phyloP scores from a whole-genome alignment of 345 rosid genomes.

The Rhodomyrtus tomentosa region DNA sequence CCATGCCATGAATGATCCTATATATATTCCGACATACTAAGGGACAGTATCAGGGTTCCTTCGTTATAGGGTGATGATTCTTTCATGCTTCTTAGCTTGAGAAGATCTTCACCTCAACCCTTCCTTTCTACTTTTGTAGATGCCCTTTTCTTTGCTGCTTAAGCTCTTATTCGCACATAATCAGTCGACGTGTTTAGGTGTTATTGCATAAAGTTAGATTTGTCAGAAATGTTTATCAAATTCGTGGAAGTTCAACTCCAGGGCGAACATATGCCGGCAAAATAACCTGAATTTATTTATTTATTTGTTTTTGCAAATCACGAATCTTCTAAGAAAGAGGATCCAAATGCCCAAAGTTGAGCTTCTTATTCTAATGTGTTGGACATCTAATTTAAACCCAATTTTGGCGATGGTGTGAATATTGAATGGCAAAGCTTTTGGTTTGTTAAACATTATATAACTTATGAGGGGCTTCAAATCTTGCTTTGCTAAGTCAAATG shows the following conservation, averaged over 20 bases:
- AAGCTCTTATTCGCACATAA: background rate
- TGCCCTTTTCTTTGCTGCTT: background rate
- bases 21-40: background rate
- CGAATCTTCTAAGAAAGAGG: background rate
- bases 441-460: background rate
- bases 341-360: background rate
- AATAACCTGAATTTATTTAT: background rate
- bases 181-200: background rate
- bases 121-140: background rate
- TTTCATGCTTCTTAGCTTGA: background rate
- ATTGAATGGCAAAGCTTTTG: background rate
- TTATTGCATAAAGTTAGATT: background rate
- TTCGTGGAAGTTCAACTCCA: background rate
- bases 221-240: background rate
- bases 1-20: background rate
- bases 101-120: background rate
- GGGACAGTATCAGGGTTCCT: background rate
- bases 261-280: background rate
- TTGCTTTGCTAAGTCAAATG: background rate
- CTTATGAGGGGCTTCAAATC: background rate
- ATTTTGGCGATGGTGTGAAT: background rate
- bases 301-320: background rate
- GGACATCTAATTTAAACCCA: background rate
- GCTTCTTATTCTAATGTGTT: background rate
- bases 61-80: background rate